Percentiles rank a stretch among this genome's conserved stretches.
These are phyloP conservation scores for Stylonectria norvegica DNA, from an alignment of 2,329 filamentous ascomycete genomes.

Conservation along the genomic window DNA sequence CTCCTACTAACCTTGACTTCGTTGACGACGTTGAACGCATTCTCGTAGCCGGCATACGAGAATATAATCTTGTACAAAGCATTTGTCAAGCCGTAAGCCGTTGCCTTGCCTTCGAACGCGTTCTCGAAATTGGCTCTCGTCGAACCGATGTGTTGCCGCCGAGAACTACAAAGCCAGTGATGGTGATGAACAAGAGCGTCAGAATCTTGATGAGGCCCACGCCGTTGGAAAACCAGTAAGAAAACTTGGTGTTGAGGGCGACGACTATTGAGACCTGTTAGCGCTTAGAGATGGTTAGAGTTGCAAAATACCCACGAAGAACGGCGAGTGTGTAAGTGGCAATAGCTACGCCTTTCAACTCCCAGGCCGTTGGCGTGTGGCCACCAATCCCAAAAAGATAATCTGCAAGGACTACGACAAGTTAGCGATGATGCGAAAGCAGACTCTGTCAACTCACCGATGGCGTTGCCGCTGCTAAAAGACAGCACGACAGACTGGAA, in stretches of 20 bases:
- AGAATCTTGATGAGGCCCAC: slow-evolving; percentile 58
- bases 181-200: slow-evolving; percentile 58
- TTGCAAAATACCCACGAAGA: slow-evolving; percentile 40
- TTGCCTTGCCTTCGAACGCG: slow-evolving; percentile 29
- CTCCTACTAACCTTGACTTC: slow-evolving; percentile 38
- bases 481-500: slow-evolving; percentile 61
- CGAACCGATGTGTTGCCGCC: slow-evolving; percentile 32
- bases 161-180: slow-evolving; percentile 60
- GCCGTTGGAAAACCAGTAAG: slow-evolving; percentile 51
- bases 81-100: slow-evolving; percentile 30
- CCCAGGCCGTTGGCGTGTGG: slow-evolving; percentile 52
- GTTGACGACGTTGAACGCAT: slow-evolving; percentile 60
- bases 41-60: slow-evolving; percentile 54
- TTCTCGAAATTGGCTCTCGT: slow-evolving; percentile 35
- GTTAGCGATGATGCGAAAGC: not conserved
- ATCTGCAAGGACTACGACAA: slow-evolving; percentile 49
- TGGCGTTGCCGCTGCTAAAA: slow-evolving; percentile 62
- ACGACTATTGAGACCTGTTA: slow-evolving; percentile 29
- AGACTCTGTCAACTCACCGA: slow-evolving; percentile 35
- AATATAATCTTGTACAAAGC: slow-evolving; percentile 58
- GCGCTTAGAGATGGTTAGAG: not conserved
- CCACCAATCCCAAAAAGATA: slow-evolving; percentile 60
- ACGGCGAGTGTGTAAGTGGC: slow-evolving; percentile 59
- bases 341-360: slow-evolving; percentile 63
- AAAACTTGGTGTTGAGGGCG: slow-evolving; percentile 53